Evolutionary conservation across 345 rosid genomes (phyloP).

Genomic region (Lepidium aucheri): DNA sequence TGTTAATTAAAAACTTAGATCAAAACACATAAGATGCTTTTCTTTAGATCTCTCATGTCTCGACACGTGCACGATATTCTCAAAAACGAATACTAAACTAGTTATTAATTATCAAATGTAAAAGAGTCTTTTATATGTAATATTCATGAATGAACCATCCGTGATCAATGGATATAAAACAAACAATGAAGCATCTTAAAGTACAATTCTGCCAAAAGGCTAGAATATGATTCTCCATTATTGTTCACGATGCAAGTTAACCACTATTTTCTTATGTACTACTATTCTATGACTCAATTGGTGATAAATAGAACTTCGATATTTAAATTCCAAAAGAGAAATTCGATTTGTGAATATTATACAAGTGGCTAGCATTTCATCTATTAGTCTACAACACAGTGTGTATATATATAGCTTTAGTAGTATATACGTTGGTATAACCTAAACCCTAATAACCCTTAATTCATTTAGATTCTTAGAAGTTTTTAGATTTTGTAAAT

Average conservation of each 20-base stretch:
- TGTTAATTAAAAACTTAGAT: background rate
- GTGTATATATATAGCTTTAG: too few relatives aligned
- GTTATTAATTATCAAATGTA: background rate
- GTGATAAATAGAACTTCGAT: background rate
- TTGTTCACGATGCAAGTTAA: conserved; percentile 17
- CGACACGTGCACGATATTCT: conserved; percentile 1
- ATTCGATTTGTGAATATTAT: background rate
- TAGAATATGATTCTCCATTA: conserved; percentile 28
- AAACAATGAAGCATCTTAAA: conserved; percentile 13
- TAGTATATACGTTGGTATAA: too few relatives aligned
- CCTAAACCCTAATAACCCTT: background rate
- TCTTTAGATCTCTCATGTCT: background rate
- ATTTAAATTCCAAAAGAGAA: background rate
- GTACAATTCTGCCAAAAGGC: conserved; percentile 21
- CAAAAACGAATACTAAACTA: conserved; percentile 10
- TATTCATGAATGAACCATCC: background rate
- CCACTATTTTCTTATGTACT: conserved; percentile 14
- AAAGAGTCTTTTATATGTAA: background rate
- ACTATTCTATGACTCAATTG: conserved; percentile 2
- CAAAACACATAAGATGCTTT: conserved; percentile 3
- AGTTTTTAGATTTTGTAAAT: background rate
- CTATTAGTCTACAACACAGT: background rate
- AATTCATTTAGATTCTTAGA: background rate
- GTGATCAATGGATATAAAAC: conserved; percentile 20
- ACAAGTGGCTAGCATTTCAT: conserved; percentile 6